phyloP scores from a whole-genome alignment of 805 yeast genomes.

The Sugiyamaella valdiviana region DNA sequence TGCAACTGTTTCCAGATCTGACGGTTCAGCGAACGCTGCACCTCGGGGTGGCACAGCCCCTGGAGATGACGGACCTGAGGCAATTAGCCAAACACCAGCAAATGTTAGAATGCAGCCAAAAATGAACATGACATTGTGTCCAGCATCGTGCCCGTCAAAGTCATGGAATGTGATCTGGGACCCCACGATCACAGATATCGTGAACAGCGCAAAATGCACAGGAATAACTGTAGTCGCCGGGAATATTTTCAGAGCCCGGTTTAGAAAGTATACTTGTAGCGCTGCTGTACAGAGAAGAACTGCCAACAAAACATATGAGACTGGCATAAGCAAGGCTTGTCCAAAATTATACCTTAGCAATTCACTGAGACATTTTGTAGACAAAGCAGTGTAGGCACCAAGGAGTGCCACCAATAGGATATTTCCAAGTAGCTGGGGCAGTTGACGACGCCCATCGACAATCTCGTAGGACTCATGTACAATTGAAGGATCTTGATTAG shows the following conservation, averaged over 20 bases:
- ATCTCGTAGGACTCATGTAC: no score
- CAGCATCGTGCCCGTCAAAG: constrained; percentile 29
- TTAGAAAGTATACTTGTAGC: constrained; percentile 37
- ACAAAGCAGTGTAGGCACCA: constrained; percentile 44
- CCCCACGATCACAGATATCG: constrained; percentile 39
- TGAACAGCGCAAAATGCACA: constrained; percentile 44
- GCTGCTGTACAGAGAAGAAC: constrained; percentile 37
- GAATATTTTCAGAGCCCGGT: constrained; percentile 36
- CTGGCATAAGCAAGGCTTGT: constrained; percentile 24
- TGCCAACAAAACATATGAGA: constrained; percentile 31
- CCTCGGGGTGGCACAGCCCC: neutral
- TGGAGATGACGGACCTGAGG: constrained; percentile 15
- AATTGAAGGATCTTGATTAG: neutral
- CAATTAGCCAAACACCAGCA: constrained; percentile 39
- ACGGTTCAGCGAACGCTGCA: neutral
- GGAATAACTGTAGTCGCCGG: constrained; percentile 46
- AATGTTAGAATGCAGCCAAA: constrained; percentile 37
- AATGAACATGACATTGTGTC: constrained; percentile 26
- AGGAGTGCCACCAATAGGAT: constrained; percentile 38
- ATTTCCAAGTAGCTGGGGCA: constrained; percentile 27
- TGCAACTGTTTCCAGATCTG: neutral
- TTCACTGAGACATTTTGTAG: constrained; percentile 39
- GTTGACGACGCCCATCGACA: neutral
- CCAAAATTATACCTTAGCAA: constrained; percentile 23
- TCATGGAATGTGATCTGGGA: constrained; percentile 40